Conservation (phyloP, 352 stramenopile genomes). For the Pythium diclinum region DNA sequence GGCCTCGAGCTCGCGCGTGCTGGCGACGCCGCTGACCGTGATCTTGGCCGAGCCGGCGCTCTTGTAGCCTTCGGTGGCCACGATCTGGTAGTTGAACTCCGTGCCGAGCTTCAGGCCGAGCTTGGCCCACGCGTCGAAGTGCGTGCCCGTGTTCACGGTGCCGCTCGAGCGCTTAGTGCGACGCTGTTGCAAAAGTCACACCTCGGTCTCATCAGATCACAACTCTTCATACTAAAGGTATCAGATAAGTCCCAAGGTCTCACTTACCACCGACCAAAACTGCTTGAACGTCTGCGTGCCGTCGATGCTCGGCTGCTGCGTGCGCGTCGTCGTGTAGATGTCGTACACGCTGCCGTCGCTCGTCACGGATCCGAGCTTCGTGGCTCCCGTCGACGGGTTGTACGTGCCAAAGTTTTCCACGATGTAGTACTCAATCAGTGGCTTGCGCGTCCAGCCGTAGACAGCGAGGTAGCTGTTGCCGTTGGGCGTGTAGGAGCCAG, state of each 20-base stretch:
- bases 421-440: slow-evolving; percentile 19
- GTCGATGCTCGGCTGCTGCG: slow-evolving; percentile 16
- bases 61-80: slow-evolving; percentile 12
- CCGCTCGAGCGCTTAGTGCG: slow-evolving; percentile 5
- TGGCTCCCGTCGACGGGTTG: slow-evolving; percentile 13
- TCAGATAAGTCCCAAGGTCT: background rate
- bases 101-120: slow-evolving; percentile 10
- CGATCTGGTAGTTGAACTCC: slow-evolving; percentile 11
- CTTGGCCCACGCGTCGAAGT: slow-evolving; percentile 15
- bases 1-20: too few species aligned
- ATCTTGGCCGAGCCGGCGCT: slow-evolving; percentile 1
- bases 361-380: slow-evolving; percentile 3
- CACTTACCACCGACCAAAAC: slow-evolving; percentile 14
- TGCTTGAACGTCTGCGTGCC: slow-evolving; percentile 15
- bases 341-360: slow-evolving; percentile 14
- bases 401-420: slow-evolving; percentile 16
- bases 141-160: slow-evolving; percentile 7
- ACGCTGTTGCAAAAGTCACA: background rate
- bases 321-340: slow-evolving; percentile 16
- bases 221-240: too few species aligned
- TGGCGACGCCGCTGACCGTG: too few species aligned
- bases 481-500: slow-evolving; percentile 4
- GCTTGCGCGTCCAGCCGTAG: slow-evolving; percentile 15
- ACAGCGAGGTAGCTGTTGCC: slow-evolving; percentile 14
- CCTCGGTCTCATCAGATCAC: too few species aligned